These are phyloP conservation scores for Akanthomyces lecanii DNA, from an alignment of 2,329 filamentous ascomycete species.

Conservation along the genomic window DNA sequence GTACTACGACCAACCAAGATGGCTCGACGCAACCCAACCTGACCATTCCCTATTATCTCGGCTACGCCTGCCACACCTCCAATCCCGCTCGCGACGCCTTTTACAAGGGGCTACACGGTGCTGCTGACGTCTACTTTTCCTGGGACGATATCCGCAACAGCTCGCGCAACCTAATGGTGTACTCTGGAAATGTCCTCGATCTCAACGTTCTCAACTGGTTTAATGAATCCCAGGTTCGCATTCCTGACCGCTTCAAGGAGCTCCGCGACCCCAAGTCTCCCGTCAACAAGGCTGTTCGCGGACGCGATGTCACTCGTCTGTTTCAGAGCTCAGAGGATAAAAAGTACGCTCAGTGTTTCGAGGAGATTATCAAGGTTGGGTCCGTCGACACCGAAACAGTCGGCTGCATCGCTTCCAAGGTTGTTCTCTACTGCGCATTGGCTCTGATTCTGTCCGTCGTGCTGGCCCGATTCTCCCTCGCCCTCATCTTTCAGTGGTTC, in stretches of 20 bases:
- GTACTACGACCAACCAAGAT: conserved; percentile 86
- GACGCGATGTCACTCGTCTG: conserved; percentile 82
- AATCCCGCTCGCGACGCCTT: conserved; percentile 64
- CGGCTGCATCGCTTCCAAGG: conserved; percentile 94
- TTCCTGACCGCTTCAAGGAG: conserved; percentile 73
- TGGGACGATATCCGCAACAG: conserved; percentile 92
- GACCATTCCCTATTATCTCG: conserved; percentile 71
- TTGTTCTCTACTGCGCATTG: conserved; percentile 91
- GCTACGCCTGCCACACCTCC: conserved; percentile 86
- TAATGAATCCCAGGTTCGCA: conserved; percentile 71
- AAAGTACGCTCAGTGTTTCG: conserved; percentile 77
- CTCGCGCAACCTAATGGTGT: conserved; percentile 87
- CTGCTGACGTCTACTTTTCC: conserved; percentile 90
- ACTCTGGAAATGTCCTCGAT: conserved; percentile 90
- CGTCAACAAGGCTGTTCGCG: conserved; percentile 62
- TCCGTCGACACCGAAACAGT: conserved; percentile 94
- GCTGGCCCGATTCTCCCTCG: conserved; percentile 77
- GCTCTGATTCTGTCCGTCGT: conserved; percentile 91
- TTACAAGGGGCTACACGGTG: conserved; percentile 61
- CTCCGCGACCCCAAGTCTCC: conserved; percentile 63
- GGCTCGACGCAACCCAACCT: conserved; percentile 74
- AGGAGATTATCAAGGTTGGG: conserved; percentile 93
- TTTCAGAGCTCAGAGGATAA: conserved; percentile 79
- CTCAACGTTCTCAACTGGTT: conserved; percentile 87
- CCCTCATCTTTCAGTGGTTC: conserved; percentile 94